Evolutionary conservation across 192 early-diverging fungal species (phyloP).

Genomic region (Backusella macrospora): DNA sequence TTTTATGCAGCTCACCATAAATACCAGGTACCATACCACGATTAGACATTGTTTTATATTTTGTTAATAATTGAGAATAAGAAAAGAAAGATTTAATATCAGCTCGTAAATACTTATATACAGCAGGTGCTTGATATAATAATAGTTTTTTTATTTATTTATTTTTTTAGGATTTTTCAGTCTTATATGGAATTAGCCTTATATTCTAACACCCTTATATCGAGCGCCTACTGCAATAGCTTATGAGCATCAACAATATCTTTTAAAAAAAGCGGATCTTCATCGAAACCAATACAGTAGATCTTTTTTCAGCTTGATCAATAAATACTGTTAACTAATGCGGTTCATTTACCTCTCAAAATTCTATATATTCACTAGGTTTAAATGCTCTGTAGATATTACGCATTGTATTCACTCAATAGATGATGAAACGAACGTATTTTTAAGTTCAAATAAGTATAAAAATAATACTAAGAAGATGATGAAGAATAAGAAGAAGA

Average conservation of each 20-base stretch:
- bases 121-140: no score
- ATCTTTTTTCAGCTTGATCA: no score
- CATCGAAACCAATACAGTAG: not conserved
- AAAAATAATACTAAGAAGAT: no score
- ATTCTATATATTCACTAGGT: slow-evolving; percentile 39
- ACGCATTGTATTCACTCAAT: slow-evolving; percentile 16
- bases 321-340: not conserved
- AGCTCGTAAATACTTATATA: not conserved
- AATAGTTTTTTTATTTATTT: no score
- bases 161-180: no score
- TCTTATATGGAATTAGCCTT: no score
- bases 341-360: slow-evolving; percentile 21
- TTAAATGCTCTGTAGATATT: slow-evolving; percentile 30
- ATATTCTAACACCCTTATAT: no score
- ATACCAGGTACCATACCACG: not conserved
- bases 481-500: no score
- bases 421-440: not conserved
- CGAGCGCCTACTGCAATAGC: no score
- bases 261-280: not conserved
- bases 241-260: not conserved
- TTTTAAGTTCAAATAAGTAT: not conserved
- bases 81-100: not conserved
- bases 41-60: not conserved
- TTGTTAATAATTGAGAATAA: no score
- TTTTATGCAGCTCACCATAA: not conserved